Base-by-base conservation (phyloP, 345 rosid genomes). In the Iberis pinnata region DNA sequence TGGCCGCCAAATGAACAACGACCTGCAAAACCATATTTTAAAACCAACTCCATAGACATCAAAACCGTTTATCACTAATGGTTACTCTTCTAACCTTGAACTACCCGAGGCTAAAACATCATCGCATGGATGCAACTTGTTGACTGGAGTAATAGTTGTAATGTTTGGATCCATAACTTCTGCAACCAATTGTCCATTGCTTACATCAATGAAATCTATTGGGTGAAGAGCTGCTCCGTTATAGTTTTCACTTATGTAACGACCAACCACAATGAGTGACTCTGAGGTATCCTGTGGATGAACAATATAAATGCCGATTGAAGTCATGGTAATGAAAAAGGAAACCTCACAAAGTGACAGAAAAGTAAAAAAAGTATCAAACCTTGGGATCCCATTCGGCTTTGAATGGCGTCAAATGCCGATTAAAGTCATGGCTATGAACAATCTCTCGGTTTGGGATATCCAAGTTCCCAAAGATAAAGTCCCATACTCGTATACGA, bases 331-430 rank as follows among this genome's bases (percentile, higher is more conserved):
- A n/a, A n/a, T 68, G 41, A 2, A 26, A 27, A 12, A 37, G 2
- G n/a, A 25, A 49, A 40, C 1, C n/a, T 58, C 43, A 22, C 27
- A 26, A 0, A 35, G 31, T 33, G 4, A 2, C 25, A 14, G 11
- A 42, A 29, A 18, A 16, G 9, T 20, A 48, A 43, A 12, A 13
- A 20, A 48, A 49, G 19, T 26, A 70, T 56, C 43, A 12, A 38
- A 88, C 98, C 97, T 83, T 88, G 12, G 97, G 97, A 76, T 92
- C 98, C 98, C 98, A 92, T 68, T 90, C 98, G 73, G 89, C 98
- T 60, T 86, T 80, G 53, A 88, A 92, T 19, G 97, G 93, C 15
- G 97, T 92, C 55, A 85, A 77, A 67, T 92, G 88, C 43, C 95
- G 75, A 74, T 83, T 92, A 52, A 88, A 92, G 72, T 92, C 98